phyloP scores from a whole-genome alignment of 805 yeast genomes.

The Komagataella mondaviorum region DNA sequence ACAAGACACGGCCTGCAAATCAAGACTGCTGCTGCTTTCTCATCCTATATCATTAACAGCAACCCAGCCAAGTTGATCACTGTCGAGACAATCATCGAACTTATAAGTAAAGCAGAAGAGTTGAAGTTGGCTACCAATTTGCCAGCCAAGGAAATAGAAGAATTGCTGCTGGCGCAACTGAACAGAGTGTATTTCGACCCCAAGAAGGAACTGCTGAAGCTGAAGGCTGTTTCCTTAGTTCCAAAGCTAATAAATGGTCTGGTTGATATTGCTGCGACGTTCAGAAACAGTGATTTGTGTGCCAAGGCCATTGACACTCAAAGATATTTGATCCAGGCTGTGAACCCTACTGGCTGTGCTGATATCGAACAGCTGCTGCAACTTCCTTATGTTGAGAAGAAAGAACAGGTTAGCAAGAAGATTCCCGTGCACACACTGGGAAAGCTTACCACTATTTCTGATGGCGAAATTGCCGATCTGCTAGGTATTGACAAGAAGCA shows the following conservation, averaged over 20 bases:
- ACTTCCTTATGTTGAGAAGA: conserved; percentile 56
- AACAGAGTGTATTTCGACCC: conserved; percentile 23
- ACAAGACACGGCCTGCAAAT: conserved; percentile 78
- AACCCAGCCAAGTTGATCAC: conserved; percentile 58
- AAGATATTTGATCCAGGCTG: conserved; percentile 66
- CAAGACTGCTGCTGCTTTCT: conserved; percentile 69
- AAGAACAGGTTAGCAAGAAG: conserved; percentile 35
- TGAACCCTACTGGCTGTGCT: conserved; percentile 27
- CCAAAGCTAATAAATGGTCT: conserved; percentile 59
- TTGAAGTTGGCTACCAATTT: conserved; percentile 28
- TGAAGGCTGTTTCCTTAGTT: conserved; percentile 45
- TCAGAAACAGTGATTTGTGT: conserved; percentile 61
- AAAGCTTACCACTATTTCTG: conserved; percentile 48
- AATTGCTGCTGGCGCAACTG: conserved; percentile 43
- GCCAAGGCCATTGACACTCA: conserved; percentile 49
- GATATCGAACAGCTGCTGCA: conserved; percentile 59
- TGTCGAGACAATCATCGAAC: conserved; percentile 38
- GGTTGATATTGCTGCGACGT: conserved; percentile 69
- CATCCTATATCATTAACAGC: conserved; percentile 59
- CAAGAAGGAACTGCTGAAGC: conserved; percentile 25
- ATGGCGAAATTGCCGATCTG: conserved; percentile 37
- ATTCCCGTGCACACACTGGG: conserved; percentile 48
- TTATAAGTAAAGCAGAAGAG: conserved; percentile 60
- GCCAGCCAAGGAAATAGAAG: conserved; percentile 31
- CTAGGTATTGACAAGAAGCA: conserved; percentile 32